These are phyloP conservation scores for Malus sylvestris DNA, from an alignment of 306 rosid genomes.

Conservation along the genomic window DNA sequence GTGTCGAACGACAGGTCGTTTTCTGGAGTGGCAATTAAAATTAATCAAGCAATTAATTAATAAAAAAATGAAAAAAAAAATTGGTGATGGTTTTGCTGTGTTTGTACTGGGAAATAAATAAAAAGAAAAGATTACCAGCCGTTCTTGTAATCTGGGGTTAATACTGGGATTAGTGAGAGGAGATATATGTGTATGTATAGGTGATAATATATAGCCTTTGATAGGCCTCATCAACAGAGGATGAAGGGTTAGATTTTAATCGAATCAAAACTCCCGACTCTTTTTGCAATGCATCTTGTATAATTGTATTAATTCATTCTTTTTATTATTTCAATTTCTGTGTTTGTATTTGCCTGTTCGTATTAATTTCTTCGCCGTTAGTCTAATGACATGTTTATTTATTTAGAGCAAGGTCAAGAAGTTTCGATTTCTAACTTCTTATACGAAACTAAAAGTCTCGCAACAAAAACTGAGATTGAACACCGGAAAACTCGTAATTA, in stretches of 20 bases:
- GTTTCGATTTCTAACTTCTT: too few species aligned
- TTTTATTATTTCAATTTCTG: background rate
- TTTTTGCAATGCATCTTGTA: background rate
- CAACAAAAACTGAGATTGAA: too few species aligned
- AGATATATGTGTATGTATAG: background rate
- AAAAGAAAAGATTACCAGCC: background rate
- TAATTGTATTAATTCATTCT: background rate
- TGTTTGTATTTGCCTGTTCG: background rate
- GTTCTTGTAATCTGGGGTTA: slow-evolving; percentile 1
- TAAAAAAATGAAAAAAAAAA: background rate
- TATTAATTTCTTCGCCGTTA: too few species aligned
- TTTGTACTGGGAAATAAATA: background rate
- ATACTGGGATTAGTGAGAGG: background rate
- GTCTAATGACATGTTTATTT: too few species aligned
- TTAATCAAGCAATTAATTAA: background rate
- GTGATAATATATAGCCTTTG: background rate
- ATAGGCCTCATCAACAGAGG: background rate
- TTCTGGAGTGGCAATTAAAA: background rate
- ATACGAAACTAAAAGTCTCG: too few species aligned
- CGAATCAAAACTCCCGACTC: background rate
- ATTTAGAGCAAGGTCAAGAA: too few species aligned
- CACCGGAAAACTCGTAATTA: too few species aligned
- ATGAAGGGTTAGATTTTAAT: background rate
- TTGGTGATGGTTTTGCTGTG: background rate
- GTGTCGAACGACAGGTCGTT: background rate